phyloP scores from a whole-genome alignment of 108 stramenopile species.

The Tribonema minus region DNA sequence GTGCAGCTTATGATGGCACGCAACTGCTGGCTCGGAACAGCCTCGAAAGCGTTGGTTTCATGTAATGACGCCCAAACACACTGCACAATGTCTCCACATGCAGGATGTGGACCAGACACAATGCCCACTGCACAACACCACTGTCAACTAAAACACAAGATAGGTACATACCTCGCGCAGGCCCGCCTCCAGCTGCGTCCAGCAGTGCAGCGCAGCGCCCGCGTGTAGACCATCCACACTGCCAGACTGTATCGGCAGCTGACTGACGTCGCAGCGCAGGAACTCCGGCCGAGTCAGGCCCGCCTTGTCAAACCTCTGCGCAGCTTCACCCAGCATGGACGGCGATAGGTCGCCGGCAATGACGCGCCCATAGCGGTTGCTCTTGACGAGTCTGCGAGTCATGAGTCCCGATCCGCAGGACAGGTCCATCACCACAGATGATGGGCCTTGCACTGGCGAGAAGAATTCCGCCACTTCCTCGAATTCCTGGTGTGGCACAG shows the following conservation, averaged over 20 bases:
- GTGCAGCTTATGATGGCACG: too few species aligned
- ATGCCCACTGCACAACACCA: too few species aligned
- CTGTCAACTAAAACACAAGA: too few species aligned
- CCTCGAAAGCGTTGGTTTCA: too few species aligned
- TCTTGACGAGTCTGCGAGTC: slow-evolving; percentile 72
- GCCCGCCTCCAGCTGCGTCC: slow-evolving; percentile 77
- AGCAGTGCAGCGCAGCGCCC: slow-evolving; percentile 95
- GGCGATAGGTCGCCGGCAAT: slow-evolving; percentile 86
- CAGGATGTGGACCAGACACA: too few species aligned
- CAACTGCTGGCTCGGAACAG: too few species aligned
- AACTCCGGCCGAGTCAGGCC: slow-evolving; percentile 65
- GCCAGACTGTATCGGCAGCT: slow-evolving; percentile 69
- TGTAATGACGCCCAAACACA: too few species aligned
- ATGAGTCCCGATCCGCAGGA: slow-evolving; percentile 85
- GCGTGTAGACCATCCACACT: slow-evolving; percentile 79
- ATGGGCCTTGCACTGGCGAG: neutral
- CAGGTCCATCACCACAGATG: slow-evolving; percentile 74
- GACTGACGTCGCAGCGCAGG: slow-evolving; percentile 77
- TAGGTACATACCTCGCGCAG: slow-evolving; percentile 73
- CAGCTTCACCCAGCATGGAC: slow-evolving; percentile 80
- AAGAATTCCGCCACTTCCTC: slow-evolving; percentile 18
- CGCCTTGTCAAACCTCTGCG: slow-evolving; percentile 43
- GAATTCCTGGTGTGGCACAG: too few species aligned
- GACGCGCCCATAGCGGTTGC: slow-evolving; percentile 58
- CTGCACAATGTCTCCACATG: too few species aligned